Base-by-base conservation (phyloP, 192 early-diverging fungal species). In the Mortierella antarctica region DNA sequence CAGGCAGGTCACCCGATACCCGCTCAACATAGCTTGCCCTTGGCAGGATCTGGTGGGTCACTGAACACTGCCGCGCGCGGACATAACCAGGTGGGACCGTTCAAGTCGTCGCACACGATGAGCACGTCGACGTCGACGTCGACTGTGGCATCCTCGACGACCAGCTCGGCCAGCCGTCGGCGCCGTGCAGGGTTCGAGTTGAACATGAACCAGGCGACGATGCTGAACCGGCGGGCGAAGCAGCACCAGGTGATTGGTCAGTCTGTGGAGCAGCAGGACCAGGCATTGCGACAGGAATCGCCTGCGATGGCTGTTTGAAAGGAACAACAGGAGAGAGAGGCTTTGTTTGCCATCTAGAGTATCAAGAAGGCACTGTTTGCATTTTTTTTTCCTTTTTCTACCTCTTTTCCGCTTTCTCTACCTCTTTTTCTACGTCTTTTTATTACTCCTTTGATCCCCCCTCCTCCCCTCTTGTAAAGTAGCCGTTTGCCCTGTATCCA, bases 1-100 rank as follows among this genome's bases (percentile, higher is more conserved):
- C 65, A 72, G 21, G 72, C 71, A 66, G 76, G 55, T 57, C 75
- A 74, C 59, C 58, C 67, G 71, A 73, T 74, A 79, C 83, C 59
- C 57, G 64, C 42, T 57, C 74, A 80, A 44, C 62, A 57, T 52
- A 57, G 53, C 44, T 46, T 56, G 51, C 67, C 62, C 31, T 11
- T 42, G 9, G 21, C 53, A 15, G 44, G 57, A 40, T 20, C 54
- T 50, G 12, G 53, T 7, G 15, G 21, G 17, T 23, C n/a, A 17
- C 15, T 47, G 59, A 47, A 41, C 6, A 31, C 17, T 45, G 60
- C 46, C 1, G 60, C 11, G 7, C 45, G 62, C 1, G 50, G 50
- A 15, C 51, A 17, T 46, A 70, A 74, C 31, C 73, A 74, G 20
- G 67, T 69, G 12, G 73, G 65, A 61, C 73, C 73, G 0, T 74